Evolutionary conservation across 352 stramenopile genomes (phyloP).

Genomic region (Pythium diclinum): DNA sequence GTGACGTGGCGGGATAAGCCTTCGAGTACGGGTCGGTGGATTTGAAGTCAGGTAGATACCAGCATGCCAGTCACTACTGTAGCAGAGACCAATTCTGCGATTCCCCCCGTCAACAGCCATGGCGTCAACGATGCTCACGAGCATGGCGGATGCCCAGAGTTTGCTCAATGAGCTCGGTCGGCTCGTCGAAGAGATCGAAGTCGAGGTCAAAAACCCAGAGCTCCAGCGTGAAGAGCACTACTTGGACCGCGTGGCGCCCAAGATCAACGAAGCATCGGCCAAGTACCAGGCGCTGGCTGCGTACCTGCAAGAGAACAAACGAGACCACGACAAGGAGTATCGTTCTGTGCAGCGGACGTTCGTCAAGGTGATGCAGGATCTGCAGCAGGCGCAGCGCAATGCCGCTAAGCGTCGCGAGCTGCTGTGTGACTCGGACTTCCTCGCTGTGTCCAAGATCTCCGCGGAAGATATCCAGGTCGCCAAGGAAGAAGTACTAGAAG

Average conservation of each 20-base stretch:
- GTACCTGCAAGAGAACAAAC: conserved; percentile 64
- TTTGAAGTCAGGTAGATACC: neutral
- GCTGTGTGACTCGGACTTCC: conserved; percentile 70
- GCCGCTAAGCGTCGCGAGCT: conserved; percentile 50
- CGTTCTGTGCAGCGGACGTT: conserved; percentile 58
- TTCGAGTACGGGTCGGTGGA: neutral
- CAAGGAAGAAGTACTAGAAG: conserved; percentile 72
- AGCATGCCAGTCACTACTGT: neutral
- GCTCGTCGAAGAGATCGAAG: conserved; percentile 39
- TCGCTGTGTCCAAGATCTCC: conserved; percentile 50
- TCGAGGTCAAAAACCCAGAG: conserved; percentile 32
- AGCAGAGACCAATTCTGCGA: neutral
- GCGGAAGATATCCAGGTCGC: conserved; percentile 67
- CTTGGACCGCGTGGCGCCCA: conserved; percentile 36
- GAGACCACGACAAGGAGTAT: conserved; percentile 44
- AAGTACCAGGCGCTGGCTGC: conserved; percentile 62
- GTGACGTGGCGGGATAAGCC: conserved; percentile 4
- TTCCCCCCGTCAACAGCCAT: neutral
- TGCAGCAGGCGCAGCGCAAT: conserved; percentile 61
- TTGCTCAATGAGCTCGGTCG: conserved; percentile 34
- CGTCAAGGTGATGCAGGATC: conserved; percentile 63
- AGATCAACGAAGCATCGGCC: conserved; percentile 50
- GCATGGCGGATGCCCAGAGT: conserved; percentile 41
- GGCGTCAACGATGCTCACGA: conserved; percentile 29
- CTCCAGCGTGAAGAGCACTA: conserved; percentile 63